Base-by-base conservation (phyloP, 2,329 filamentous ascomycete species). In the Didymella glomerata region DNA sequence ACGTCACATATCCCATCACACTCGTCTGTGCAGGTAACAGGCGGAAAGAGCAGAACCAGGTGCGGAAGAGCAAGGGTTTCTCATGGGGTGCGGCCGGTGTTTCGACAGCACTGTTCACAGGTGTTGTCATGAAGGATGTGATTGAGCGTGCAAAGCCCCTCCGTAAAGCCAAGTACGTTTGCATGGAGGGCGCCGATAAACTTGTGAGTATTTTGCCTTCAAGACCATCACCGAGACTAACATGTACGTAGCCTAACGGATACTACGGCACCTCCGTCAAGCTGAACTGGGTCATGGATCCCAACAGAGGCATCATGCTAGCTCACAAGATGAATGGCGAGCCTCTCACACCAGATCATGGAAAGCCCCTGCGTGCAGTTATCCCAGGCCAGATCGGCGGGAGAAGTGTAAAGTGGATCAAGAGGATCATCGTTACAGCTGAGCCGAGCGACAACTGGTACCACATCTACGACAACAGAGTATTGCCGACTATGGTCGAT, bases 301-400 rank as follows among this genome's bases (percentile, higher is more conserved):
- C 86, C 0, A 92, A 94, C 65, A 85, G 87, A 51, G 92, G 92
- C 7, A 90, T 97, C 71, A 89, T 97, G 87, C 82, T 97, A 13
- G 91, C 93, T 2, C 89, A 96, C 76, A 90, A 87, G 72, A 96
- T 97, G 92, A 97, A 97, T 64, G 93, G 93, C 45, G 90, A 93
- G 70, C 79, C 83, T 58, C 83, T 97, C 5, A 83, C 85, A 46
- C 92, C 92, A 0, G 93, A 97, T 72, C 93, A 97, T 68, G 93
- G 93, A 18, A 90, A 90, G 65, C 93, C 93, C 0, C 78, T 97
- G 41, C 84, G 93, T 61, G 88, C 89, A 7, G 88, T 97, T 8
- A 90, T 97, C 4, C 93, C 93, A 0, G 93, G 93, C 0, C 92
- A 96, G 76, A 97, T 97, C 62, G 93, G 93, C 32, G 93, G 93